A percentile compares a stretch with the other conserved stretches of the same genome.
Evolutionary conservation across 1,284 basidiomycete species (phyloP).

Genomic region (Tremellales sp.): DNA sequence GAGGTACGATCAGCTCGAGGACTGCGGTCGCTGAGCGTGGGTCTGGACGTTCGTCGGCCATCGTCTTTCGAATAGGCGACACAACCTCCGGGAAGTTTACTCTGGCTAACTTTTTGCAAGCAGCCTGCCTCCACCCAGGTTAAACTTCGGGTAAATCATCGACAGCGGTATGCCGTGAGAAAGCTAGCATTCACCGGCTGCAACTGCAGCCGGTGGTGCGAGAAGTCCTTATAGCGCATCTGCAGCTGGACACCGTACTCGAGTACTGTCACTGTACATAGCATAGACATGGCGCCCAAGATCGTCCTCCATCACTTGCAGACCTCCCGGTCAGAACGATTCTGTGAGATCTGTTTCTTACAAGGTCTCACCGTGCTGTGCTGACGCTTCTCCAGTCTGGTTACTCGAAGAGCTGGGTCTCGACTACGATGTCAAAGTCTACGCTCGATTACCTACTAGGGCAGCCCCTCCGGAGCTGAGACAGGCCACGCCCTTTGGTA

Average conservation of each 20-base stretch:
- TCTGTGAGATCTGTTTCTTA: constrained; percentile 25
- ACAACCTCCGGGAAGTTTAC: no score
- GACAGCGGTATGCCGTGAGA: no score
- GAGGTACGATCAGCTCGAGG: constrained; percentile 21
- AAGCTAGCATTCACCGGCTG: no score
- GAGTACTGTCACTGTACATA: no score
- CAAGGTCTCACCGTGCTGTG: background rate
- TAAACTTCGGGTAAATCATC: no score
- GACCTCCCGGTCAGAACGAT: constrained; percentile 34
- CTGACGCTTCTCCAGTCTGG: constrained; percentile 22
- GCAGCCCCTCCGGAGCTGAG: constrained; percentile 24
- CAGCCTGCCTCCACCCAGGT: no score
- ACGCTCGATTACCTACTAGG: constrained; percentile 21
- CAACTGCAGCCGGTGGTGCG: no score
- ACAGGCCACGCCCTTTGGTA: constrained; percentile 28
- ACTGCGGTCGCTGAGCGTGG: background rate
- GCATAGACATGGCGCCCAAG: constrained; percentile 21
- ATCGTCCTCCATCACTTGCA: constrained; percentile 43
- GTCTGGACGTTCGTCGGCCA: no score
- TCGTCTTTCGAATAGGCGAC: no score
- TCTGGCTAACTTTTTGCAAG: no score
- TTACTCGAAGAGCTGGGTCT: constrained; percentile 33
- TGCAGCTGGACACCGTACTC: no score
- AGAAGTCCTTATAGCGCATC: no score
- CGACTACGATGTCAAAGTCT: constrained; percentile 33